Percentiles rank a stretch among this genome's conserved stretches.
Conservation (phyloP, 2,329 filamentous ascomycete species). For the Pseudogymnoascus sp. region DNA sequence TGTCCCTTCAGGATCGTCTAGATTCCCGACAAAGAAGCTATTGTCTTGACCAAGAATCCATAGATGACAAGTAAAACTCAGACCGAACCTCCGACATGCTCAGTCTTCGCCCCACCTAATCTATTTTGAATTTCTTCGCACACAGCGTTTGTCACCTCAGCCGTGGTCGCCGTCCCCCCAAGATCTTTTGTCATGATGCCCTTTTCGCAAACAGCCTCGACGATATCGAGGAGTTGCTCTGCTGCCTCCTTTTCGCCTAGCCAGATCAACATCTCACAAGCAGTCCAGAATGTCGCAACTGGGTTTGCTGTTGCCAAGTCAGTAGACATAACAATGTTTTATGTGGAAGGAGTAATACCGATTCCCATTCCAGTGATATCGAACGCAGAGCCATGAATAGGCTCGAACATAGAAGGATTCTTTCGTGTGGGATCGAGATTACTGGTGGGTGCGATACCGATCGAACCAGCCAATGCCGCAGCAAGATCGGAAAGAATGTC, state of each 20-base stretch:
- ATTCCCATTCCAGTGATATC: conserved; percentile 11
- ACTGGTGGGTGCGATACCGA: conserved; percentile 62
- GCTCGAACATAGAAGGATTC: conserved; percentile 52
- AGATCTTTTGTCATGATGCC: conserved; percentile 17
- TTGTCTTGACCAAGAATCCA: not conserved
- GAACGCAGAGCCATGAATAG: conserved; percentile 47
- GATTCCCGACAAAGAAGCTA: not conserved
- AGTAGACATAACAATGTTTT: not conserved
- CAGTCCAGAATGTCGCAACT: conserved; percentile 50
- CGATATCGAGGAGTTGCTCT: conserved; percentile 39
- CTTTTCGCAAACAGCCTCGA: conserved; percentile 44
- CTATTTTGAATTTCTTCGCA: conserved; percentile 20
- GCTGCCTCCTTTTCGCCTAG: conserved; percentile 45
- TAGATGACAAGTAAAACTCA: not conserved
- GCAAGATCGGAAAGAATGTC: conserved; percentile 65
- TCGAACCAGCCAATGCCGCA: conserved; percentile 60
- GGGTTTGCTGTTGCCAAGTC: conserved; percentile 50
- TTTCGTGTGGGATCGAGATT: conserved; percentile 54
- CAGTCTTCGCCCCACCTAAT: not conserved
- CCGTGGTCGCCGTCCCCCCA: conserved; percentile 13
- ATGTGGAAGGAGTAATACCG: not conserved
- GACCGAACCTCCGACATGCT: not conserved
- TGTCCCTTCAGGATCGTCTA: not conserved
- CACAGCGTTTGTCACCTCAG: conserved; percentile 21
- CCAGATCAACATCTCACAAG: conserved; percentile 50